These are phyloP conservation scores for Candida tallmaniae DNA, from an alignment of 805 yeast genomes.

Conservation along the genomic window DNA sequence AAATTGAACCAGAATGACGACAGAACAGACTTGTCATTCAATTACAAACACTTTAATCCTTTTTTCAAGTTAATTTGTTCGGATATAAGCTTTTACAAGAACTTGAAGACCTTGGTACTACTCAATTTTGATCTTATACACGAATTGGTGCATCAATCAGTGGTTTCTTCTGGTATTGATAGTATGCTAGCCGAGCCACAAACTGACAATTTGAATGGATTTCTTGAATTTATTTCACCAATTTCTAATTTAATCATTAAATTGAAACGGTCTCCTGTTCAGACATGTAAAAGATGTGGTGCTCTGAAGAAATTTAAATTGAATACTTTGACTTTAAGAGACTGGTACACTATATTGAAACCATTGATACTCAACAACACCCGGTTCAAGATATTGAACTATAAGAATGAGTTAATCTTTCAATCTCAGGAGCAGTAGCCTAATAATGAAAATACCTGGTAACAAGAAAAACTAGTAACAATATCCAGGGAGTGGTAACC, in stretches of 20 bases:
- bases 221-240: conserved; percentile 15
- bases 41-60: conserved; percentile 25
- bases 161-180: too few species aligned
- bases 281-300: conserved; percentile 35
- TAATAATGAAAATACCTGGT: too few species aligned
- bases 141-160: conserved; percentile 10
- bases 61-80: conserved; percentile 32
- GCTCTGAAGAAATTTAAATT: conserved; percentile 12
- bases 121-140: conserved; percentile 28
- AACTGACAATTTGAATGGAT: not conserved
- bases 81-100: conserved; percentile 25
- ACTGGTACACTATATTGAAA: conserved; percentile 18
- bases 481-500: too few species aligned
- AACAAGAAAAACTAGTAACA: too few species aligned
- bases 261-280: not conserved
- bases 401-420: conserved; percentile 1
- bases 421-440: too few species aligned
- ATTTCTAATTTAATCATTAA: conserved; percentile 10
- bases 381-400: conserved; percentile 6
- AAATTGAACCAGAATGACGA: not conserved
- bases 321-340: conserved; percentile 8
- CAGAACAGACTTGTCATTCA: conserved; percentile 17
- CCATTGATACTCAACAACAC: conserved; percentile 12
- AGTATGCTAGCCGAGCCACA: not conserved
- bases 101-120: conserved; percentile 21